Evolutionary conservation across 352 stramenopile species (phyloP).

Genomic region (Pilasporangium apinafurcum): DNA sequence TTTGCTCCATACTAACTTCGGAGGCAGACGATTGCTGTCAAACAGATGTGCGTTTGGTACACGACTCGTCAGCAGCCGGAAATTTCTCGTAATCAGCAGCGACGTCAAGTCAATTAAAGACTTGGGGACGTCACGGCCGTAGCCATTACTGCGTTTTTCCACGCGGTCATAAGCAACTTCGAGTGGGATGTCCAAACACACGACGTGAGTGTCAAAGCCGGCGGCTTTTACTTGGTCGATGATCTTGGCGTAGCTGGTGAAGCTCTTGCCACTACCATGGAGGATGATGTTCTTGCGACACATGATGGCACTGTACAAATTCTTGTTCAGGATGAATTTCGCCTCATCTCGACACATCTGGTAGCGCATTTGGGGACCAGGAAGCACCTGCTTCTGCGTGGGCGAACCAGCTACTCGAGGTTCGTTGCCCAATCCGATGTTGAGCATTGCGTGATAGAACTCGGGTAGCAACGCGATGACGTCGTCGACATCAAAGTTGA

Average conservation of each 20-base stretch:
- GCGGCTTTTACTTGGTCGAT: slow-evolving; percentile 63
- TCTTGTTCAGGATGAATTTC: slow-evolving; percentile 78
- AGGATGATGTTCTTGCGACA: slow-evolving; percentile 77
- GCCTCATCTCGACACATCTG: slow-evolving; percentile 77
- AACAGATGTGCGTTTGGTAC: slow-evolving; percentile 73
- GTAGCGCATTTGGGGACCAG: slow-evolving; percentile 59
- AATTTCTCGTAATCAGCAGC: slow-evolving; percentile 59
- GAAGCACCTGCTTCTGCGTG: slow-evolving; percentile 6
- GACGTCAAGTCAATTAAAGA: slow-evolving; percentile 62
- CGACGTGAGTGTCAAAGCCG: slow-evolving; percentile 67
- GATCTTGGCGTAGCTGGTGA: slow-evolving; percentile 49
- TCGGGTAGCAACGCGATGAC: slow-evolving; percentile 70
- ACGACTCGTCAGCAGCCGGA: slow-evolving; percentile 44
- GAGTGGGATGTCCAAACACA: slow-evolving; percentile 66
- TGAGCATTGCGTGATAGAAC: slow-evolving; percentile 82
- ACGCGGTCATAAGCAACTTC: slow-evolving; percentile 64
- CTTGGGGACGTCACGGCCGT: slow-evolving; percentile 57
- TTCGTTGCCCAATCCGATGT: slow-evolving; percentile 67
- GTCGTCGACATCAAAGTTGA: slow-evolving; percentile 82
- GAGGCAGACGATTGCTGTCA: slow-evolving; percentile 50
- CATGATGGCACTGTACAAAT: slow-evolving; percentile 70
- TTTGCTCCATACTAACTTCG: slow-evolving; percentile 72
- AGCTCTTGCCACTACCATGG: slow-evolving; percentile 70
- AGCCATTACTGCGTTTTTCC: slow-evolving; percentile 53
- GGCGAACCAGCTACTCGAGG: slow-evolving; percentile 12